These are phyloP conservation scores for Plasmodium cynomolgi DNA, from an alignment of 169 alveolate genomes.

Conservation along the genomic window DNA sequence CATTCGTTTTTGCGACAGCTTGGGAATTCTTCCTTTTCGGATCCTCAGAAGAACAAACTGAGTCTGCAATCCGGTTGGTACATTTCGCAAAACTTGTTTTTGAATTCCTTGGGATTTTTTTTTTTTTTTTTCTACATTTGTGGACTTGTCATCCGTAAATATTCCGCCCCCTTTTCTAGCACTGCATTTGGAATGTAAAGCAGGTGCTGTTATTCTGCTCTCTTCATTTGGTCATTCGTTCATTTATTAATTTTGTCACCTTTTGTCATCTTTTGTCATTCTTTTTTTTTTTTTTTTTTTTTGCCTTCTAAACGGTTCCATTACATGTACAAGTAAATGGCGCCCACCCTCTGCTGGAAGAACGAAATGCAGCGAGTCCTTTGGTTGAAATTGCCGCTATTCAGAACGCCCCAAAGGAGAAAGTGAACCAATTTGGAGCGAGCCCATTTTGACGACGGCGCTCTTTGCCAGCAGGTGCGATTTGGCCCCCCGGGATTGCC, in stretches of 20 bases:
- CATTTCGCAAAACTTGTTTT: neutral
- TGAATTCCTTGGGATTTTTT: neutral
- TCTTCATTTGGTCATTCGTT: neutral
- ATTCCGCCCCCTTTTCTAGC: neutral
- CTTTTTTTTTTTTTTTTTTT: too few species aligned
- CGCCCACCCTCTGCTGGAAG: neutral
- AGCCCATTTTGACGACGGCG: neutral
- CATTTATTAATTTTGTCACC: neutral
- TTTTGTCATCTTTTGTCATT: neutral
- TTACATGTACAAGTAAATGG: neutral
- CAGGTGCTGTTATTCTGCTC: neutral
- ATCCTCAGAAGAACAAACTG: neutral
- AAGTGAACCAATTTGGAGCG: neutral
- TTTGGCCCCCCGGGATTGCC: neutral
- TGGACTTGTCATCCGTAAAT: neutral
- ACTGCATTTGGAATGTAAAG: neutral
- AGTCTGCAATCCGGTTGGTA: neutral
- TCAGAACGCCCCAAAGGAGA: neutral
- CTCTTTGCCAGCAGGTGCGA: neutral
- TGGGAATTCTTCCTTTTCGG: neutral
- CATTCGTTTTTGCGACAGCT: neutral
- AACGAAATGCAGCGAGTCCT: neutral
- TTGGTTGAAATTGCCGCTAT: neutral
- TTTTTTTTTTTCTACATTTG: neutral
- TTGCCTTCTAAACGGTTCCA: neutral